phyloP scores from a whole-genome alignment of 768 basidiomycete species.

The Strobilomyces confusus region DNA sequence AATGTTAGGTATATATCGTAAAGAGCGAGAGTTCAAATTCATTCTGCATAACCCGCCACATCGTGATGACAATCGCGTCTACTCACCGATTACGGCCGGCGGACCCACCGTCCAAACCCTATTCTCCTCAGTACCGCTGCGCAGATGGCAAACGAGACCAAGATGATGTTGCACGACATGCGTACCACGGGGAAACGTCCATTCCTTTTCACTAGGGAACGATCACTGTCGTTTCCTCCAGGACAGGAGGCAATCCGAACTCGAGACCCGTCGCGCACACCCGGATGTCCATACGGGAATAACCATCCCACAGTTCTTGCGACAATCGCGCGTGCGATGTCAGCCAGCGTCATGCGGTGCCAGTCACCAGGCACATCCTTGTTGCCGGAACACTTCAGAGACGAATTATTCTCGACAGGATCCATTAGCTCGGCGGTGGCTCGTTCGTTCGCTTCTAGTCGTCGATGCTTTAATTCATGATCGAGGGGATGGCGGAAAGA shows the following conservation, averaged over 20 bases:
- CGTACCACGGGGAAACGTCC: conserved; percentile 5
- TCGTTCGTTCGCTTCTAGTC: neutral
- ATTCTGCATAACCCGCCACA: neutral
- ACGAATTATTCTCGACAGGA: neutral
- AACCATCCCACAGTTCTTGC: conserved; percentile 22
- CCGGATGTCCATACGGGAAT: conserved; percentile 17
- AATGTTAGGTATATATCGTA: neutral
- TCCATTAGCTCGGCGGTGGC: neutral
- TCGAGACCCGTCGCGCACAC: neutral
- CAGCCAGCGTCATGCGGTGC: conserved; percentile 7
- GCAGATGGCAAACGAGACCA: conserved; percentile 29
- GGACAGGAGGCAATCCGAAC: neutral
- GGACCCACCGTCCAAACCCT: conserved; percentile 22
- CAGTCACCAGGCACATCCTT: neutral
- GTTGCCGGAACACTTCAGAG: neutral
- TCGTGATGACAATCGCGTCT: neutral
- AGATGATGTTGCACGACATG: conserved; percentile 21
- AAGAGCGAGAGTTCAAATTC: neutral
- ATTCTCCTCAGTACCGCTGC: conserved; percentile 24
- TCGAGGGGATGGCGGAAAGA: neutral
- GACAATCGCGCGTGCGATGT: conserved; percentile 15
- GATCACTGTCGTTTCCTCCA: neutral
- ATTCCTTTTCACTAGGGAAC: conserved; percentile 5
- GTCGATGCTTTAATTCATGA: neutral
- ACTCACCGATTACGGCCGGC: conserved; percentile 19